Conservation (phyloP, 208 protist genomes). For the Leishmania lainsoni region DNA sequence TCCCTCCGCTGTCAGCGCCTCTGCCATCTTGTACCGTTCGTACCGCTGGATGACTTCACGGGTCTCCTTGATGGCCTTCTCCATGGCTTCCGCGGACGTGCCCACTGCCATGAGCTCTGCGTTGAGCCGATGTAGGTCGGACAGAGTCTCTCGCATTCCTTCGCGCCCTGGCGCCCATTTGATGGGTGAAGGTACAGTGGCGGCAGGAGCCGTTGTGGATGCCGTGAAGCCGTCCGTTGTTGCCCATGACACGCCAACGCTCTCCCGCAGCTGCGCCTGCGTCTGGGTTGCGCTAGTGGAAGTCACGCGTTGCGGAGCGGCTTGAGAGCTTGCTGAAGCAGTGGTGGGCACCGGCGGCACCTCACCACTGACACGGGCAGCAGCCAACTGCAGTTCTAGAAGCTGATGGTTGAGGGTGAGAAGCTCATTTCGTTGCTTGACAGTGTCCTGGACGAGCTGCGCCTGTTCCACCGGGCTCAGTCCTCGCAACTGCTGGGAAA, state of each 20-base stretch:
- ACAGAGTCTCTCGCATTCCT: constrained; percentile 54
- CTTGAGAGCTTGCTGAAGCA: not conserved
- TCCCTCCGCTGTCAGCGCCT: constrained; percentile 52
- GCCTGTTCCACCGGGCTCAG: constrained; percentile 65
- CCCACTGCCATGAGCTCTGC: constrained; percentile 62
- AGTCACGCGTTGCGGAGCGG: not conserved
- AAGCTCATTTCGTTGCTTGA: constrained; percentile 77
- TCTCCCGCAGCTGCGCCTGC: not conserved
- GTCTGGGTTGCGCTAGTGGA: not conserved
- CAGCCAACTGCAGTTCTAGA: constrained; percentile 60
- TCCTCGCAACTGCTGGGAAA: constrained; percentile 31
- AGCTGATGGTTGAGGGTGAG: constrained; percentile 70
- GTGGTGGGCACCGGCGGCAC: not conserved
- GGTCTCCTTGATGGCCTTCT: constrained; percentile 71
- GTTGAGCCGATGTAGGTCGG: constrained; percentile 66
- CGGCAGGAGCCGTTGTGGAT: not conserved
- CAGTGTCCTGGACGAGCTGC: constrained; percentile 55
- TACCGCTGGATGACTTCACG: constrained; percentile 66
- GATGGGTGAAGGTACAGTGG: not conserved
- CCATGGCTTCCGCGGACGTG: constrained; percentile 73
- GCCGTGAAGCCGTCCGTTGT: not conserved
- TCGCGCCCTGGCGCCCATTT: not conserved
- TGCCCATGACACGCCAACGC: constrained; percentile 17
- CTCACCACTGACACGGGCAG: constrained; percentile 31
- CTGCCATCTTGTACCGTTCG: constrained; percentile 37